Evolutionary conservation across 139 green algal genomes (phyloP).

Genomic region (Picochlorum sp.): DNA sequence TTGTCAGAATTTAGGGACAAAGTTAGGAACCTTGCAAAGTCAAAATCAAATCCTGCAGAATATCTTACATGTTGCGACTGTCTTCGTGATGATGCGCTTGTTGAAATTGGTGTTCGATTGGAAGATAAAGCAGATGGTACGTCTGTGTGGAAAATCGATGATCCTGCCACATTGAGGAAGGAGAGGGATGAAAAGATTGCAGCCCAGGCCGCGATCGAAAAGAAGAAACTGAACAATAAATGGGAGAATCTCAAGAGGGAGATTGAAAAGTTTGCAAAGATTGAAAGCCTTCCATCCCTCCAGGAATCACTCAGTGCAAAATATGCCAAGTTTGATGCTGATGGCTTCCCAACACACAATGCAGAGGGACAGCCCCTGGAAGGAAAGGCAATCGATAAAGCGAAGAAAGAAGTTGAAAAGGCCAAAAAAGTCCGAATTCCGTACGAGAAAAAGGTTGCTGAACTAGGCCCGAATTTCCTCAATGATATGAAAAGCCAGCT

Average conservation of each 20-base stretch:
- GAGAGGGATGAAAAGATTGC: conserved; percentile 35
- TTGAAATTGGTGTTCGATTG: conserved; percentile 82
- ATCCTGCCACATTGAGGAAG: conserved; percentile 61
- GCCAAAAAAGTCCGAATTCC: conserved; percentile 23
- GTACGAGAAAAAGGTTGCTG: conserved; percentile 24
- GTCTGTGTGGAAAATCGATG: conserved; percentile 87
- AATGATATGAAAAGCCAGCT: conserved; percentile 11
- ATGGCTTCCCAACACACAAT: conserved; percentile 69
- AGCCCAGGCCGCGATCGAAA: conserved; percentile 41
- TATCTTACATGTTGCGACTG: conserved; percentile 65
- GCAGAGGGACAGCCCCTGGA: conserved; percentile 66
- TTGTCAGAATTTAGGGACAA: conserved; percentile 73
- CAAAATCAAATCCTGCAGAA: conserved; percentile 20
- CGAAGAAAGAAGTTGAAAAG: conserved; percentile 70
- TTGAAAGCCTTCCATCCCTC: conserved; percentile 35
- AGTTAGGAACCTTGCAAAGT: conserved; percentile 30
- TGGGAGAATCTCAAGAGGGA: conserved; percentile 27
- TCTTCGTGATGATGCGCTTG: conserved; percentile 73
- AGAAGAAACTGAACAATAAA: conserved; percentile 43
- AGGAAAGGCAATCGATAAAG: conserved; percentile 66
- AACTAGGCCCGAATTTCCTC: conserved; percentile 16
- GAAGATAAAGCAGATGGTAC: conserved; percentile 76
- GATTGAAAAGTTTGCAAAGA: conserved; percentile 55
- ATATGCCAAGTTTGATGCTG: conserved; percentile 55
- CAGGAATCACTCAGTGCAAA: conserved; percentile 52